Base-by-base conservation (phyloP, 345 rosid species). In the Corymbia maculata region DNA sequence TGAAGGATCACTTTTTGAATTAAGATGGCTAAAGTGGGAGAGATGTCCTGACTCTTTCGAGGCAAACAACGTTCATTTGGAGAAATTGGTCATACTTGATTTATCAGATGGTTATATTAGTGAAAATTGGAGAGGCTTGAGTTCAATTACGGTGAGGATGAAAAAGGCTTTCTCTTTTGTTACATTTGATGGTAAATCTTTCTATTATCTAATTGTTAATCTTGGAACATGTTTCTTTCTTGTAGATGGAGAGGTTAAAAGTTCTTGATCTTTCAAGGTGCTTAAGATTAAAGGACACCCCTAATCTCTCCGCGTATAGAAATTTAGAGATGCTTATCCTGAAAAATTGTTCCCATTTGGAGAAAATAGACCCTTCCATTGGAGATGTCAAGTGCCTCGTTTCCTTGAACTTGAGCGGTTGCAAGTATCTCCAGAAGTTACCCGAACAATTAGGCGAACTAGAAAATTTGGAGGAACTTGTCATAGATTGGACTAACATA, bases 321-420 rank as follows among this genome's bases (percentile, higher is more conserved):
- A 45, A 84, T 24, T 51, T 84, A 11, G 86, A 84, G 86, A 84
- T 84, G 28, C 19, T 84, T 17, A 12, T 45, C 30, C 21, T 84
- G 0, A 0, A 1, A 1, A 0, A 5, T 3, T 84, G 55, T 47
- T 0, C 0, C 1, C 0, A 13, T 3, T 47, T 84, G 17, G 1
- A 13, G 70, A 8, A 61, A 28, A 61, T 61, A 0, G 8, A 61
- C 8, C 16, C 70, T 61, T 61, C 70, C 36, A 61, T 61, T 28
- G 2, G 17, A 61, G 8, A 61, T 26, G 30, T 24, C 66, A 59
- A 24, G 30, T 0, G 3, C 1, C 66, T 59, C 0, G 3, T 57
- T 55, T 21, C 26, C 61, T 55, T 55, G 61, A 55, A 8, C 2
- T 55, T 21, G 28, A 0, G 0, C 0, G 4, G 0, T 21, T 53